Base-by-base conservation (phyloP, 306 rosid genomes). In the Albizia julibrissin region DNA sequence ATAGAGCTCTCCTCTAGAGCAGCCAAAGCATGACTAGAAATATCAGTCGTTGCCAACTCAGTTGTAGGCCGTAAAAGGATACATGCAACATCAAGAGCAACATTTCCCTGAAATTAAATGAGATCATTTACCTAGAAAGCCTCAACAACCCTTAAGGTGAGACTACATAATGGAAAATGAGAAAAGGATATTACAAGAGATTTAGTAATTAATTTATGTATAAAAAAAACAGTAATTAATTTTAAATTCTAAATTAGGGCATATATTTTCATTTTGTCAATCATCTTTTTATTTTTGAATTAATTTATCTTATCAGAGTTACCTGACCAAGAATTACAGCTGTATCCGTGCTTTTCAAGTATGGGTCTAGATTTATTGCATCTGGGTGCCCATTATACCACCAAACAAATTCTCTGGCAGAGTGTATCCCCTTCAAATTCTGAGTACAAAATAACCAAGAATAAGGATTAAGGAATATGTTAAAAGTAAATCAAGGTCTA, bases 351-450 rank as follows among this genome's bases (percentile, higher is more conserved):
- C 89, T 87, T 82, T 92, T 92, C 79, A 95, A 83, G 82, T 92
- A 89, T 22, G 89, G 95, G 84, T 90, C 87, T 64, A 95, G 93
- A 87, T 83, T 84, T 82, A 56, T 86, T n/a, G 88, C 88, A 89
- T 95, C 92, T 75, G 96, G 99, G 49, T 95, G 98, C 83, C 99
- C 99, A 85, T 95, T 95, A 85, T 95, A 93, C 99, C 98, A 93
- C 97, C 97, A 92, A 80, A 95, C 99, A 92, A 93, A 93, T 85
- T 92, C 97, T 86, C 99, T 89, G 73, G 99, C 99, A 16, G 99
- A 90, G 68, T 87, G 85, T 80, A 93, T 72, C 74, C 97, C 99
- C 75, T 69, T 71, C 86, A 93, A 88, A 86, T 85, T 88, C 98
- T 93, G 86, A 82, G 75, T 76, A 73, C 82, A 61, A 70, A 33